These are phyloP conservation scores for Trapa bicornis DNA, from an alignment of 345 rosid genomes.

Conservation along the genomic window DNA sequence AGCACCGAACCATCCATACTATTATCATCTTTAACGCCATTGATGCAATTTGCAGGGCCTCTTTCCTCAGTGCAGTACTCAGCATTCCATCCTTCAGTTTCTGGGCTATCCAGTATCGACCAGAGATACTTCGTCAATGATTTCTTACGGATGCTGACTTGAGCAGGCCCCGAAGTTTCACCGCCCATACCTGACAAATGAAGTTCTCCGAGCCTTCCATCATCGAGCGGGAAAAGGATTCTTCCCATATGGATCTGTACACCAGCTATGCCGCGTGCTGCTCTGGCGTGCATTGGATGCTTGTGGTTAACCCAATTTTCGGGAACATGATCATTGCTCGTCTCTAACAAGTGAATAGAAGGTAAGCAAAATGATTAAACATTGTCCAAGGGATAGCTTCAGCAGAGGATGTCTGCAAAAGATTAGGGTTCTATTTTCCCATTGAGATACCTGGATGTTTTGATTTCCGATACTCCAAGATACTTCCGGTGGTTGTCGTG, in stretches of 20 bases:
- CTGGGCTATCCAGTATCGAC: slow-evolving; percentile 50
- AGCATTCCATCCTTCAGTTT: slow-evolving; percentile 68
- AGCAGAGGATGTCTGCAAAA: background rate
- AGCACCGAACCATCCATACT: slow-evolving; percentile 25
- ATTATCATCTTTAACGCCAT: slow-evolving; percentile 43
- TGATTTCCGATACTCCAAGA: slow-evolving; percentile 33
- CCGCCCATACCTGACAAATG: slow-evolving; percentile 53
- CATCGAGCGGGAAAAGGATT: slow-evolving; percentile 47
- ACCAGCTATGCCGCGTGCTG: slow-evolving; percentile 42
- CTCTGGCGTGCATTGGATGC: slow-evolving; percentile 42
- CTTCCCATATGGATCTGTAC: slow-evolving; percentile 41
- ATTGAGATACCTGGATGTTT: slow-evolving; percentile 34
- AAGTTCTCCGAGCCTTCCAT: slow-evolving; percentile 57
- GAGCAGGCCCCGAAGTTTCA: slow-evolving; percentile 36
- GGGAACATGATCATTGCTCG: slow-evolving; percentile 16
- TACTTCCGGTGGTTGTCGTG: slow-evolving; percentile 38
- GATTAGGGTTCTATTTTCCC: background rate
- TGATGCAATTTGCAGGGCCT: slow-evolving; percentile 43
- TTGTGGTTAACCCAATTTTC: slow-evolving; percentile 44
- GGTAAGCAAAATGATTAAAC: background rate
- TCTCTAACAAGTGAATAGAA: slow-evolving; percentile 4
- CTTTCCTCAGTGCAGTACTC: slow-evolving; percentile 67
- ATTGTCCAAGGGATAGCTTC: background rate
- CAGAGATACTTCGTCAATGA: slow-evolving; percentile 27
- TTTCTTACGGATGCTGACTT: slow-evolving; percentile 32